Base-by-base conservation (phyloP, 1,284 basidiomycete species). In the Porodaedalea pini region DNA sequence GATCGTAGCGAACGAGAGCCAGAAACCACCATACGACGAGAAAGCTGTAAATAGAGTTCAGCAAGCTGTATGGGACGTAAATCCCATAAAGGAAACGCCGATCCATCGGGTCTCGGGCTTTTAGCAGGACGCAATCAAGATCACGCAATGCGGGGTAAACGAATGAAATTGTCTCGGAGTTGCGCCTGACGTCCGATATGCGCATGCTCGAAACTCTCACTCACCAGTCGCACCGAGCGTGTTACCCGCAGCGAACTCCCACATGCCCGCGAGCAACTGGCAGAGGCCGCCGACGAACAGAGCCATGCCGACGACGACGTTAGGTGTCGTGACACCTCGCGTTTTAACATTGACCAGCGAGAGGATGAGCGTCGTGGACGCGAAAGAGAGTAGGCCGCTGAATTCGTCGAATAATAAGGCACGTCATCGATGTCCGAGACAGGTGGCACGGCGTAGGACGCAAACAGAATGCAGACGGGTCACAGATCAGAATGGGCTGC, bases 261-360 rank as follows among this genome's bases (percentile, higher is more conserved):
- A 89, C 85, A 88, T 86, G 41, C 87, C 86, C 7, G 86, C 86
- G 25, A 86, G 66, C 63, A 89, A 75, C 68, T 90, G 95, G 6
- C 81, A 82, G 21, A 95, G 80, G 61, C 95, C 95, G 58, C 94
- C 94, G 61, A 81, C 83, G 69, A 82, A 88, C 61, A 90, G 70
- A 5, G 90, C 90, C 83, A 94, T 90, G 61, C 90, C 92, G 57
- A 94, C 79, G 61, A 95, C 82, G 54, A 88, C 82, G 66, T 94
- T 94, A 31, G 86, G 79, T 2, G 69, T 69, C 21, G 66, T 64
- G 56, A 90, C 73, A 15, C 73, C 71, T 19, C 82, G 75, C 37
- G 84, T 71, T 54, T 76, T 67, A 40, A 80, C 73, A 67, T 87
- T 90, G 76, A 79, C 85, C 66, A 89, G 63, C 4, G 86, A 87